Percentiles rank a stretch among this genome's conserved stretches.
Conservation (phyloP, 176 grass and related monocot species). For the Aegilops tauschii region DNA sequence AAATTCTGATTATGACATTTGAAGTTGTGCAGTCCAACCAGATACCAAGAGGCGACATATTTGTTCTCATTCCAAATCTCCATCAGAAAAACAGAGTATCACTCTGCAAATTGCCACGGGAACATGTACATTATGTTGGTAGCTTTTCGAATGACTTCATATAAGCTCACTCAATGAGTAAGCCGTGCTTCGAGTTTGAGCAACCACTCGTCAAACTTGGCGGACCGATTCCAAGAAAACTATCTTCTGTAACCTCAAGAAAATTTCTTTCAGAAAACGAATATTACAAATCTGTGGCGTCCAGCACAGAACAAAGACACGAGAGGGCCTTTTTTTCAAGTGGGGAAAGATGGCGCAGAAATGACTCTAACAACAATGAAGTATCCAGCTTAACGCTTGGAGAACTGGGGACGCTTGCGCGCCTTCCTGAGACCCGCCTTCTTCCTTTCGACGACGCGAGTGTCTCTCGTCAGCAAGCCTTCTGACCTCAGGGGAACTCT, state of each 20-base stretch:
- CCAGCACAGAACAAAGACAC: conserved; percentile 24
- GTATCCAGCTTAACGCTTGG: conserved; percentile 75
- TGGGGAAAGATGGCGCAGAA: conserved; percentile 14
- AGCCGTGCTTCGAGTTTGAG: neutral
- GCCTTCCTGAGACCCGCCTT: conserved; percentile 94
- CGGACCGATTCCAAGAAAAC: neutral
- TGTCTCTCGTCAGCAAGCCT: conserved; percentile 86
- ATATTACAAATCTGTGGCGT: conserved; percentile 40
- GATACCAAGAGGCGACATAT: neutral
- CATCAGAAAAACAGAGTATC: neutral
- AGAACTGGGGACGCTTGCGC: conserved; percentile 86
- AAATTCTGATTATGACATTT: neutral
- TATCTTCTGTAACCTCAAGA: conserved; percentile 3
- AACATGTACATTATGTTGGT: neutral
- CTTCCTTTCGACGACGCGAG: conserved; percentile 97
- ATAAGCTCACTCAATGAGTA: neutral
- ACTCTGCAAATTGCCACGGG: neutral
- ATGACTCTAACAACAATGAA: conserved; percentile 19
- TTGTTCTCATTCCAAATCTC: neutral
- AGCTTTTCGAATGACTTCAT: neutral
- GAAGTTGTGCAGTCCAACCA: neutral
- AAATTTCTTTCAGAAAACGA: conserved; percentile 28
- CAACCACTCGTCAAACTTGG: neutral
- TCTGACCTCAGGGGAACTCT: conserved; percentile 61
- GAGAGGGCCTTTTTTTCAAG: neutral